Evolutionary conservation across 306 rosid genomes (phyloP).

Genomic region (Citrullus colocynthis): DNA sequence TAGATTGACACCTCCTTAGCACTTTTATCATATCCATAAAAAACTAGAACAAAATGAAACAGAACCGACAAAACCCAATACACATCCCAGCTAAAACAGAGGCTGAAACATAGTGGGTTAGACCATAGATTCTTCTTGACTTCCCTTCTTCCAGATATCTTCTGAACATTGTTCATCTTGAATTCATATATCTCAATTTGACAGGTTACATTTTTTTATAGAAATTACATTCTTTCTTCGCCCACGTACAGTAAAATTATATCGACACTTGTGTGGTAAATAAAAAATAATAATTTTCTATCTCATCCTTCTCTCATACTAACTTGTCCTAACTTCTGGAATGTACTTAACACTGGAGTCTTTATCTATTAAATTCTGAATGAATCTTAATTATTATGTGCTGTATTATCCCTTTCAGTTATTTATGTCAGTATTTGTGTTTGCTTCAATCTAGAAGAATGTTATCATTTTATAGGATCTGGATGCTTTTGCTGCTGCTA

Average conservation of each 20-base stretch:
- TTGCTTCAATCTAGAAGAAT: neutral
- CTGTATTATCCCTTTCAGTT: neutral
- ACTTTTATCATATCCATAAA: no score
- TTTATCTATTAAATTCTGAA: neutral
- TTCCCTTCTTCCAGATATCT: neutral
- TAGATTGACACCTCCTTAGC: no score
- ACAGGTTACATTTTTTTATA: neutral
- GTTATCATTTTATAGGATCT: constrained; percentile 54
- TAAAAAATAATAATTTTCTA: neutral
- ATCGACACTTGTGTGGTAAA: neutral
- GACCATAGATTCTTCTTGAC: neutral
- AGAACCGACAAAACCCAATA: no score
- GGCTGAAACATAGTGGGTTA: neutral
- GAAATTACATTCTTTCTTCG: neutral
- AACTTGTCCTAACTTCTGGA: neutral
- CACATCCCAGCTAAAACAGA: no score
- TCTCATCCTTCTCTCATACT: neutral
- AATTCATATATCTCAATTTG: neutral
- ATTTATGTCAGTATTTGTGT: neutral
- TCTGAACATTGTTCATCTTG: neutral
- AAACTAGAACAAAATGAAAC: no score
- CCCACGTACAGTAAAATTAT: neutral
- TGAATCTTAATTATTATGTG: neutral
- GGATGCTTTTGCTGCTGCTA: constrained; percentile 93
- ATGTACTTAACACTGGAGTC: neutral